Conservation (phyloP, 2,329 filamentous ascomycete genomes). For the Cladophialophora psammophila region DNA sequence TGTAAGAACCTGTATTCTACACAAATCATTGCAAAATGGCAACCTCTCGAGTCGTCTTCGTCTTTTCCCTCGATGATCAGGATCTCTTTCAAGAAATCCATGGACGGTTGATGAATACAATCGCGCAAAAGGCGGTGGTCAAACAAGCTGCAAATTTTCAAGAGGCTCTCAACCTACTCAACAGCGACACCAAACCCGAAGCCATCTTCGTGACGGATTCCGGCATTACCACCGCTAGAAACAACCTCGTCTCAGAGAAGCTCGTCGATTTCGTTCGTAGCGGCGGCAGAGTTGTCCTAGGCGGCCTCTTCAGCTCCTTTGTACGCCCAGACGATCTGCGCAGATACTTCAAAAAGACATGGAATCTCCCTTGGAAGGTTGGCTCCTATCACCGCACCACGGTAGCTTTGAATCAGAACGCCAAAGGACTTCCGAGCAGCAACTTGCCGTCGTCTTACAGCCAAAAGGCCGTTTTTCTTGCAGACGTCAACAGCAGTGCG, state of each 20-base stretch:
- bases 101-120: background rate
- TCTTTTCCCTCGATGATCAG: background rate
- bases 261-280: background rate
- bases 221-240: background rate
- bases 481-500: background rate
- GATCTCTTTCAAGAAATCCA: background rate
- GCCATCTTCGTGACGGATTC: background rate
- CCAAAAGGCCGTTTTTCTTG: conserved; percentile 8
- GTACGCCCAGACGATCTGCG: conserved; percentile 1
- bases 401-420: background rate
- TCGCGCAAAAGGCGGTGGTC: background rate
- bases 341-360: background rate
- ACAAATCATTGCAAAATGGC: no score
- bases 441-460: background rate
- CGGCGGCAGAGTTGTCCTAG: conserved; percentile 6
- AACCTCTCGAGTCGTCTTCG: background rate
- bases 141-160: background rate
- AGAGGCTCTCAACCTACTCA: background rate
- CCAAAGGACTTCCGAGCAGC: conserved; percentile 2
- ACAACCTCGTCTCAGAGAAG: background rate
- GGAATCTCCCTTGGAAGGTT: conserved; percentile 6
- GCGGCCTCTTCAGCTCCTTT: background rate
- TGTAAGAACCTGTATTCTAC: no score
- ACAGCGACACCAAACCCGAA: background rate
- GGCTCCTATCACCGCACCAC: conserved; percentile 3